Evolutionary conservation across 2,329 filamentous ascomycete species (phyloP), one percentile per base, ranked within the genome.

Genomic region (Colletotrichum sp.): DNA sequence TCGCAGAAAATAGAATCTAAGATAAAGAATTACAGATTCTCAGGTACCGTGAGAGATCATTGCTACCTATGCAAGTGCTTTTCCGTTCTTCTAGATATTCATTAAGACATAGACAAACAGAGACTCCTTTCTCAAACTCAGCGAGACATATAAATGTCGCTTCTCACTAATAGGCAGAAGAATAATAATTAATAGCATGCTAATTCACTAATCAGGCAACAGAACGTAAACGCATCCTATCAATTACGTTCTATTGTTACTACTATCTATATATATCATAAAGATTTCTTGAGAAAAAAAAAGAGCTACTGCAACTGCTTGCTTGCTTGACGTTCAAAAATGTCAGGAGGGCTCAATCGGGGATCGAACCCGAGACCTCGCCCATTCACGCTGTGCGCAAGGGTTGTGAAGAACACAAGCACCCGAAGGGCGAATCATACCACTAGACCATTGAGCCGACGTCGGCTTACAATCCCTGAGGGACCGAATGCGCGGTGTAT

Each of bases 341-440:
- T 26, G 10, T 65, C 12, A 18, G 24, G 10, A 5, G 72, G 73
- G 73, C 73, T 32, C 73, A 76, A 76, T 68, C 73, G 73, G 49
- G 73, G 49, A 49, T 76, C 73, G 73, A 76, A 76, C 73, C 49
- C 73, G 73, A 68, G 73, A 39, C 73, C 73, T 76, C 73, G 73
- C 73, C 73, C 73, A 76, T 28, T 60, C 32, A 44, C 26, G 57
- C 70, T 73, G 8, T 3, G 64, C 59, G 28, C 26, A 49, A 68
- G 70, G 70, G 59, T 64, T 73, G 21, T 28, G 2, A 24, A 13
- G 15, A 28, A 59, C 55, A 59, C 55, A 3, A 55, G 16, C 24
- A 73, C 73, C 73, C 73, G 73, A 76, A 76, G 73, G 73, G 73
- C 73, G 73, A 76, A 76, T 76, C 73, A 76, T 76, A 76, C 73